phyloP scores from a whole-genome alignment of 805 yeast species.

The Pichia paraexigua region DNA sequence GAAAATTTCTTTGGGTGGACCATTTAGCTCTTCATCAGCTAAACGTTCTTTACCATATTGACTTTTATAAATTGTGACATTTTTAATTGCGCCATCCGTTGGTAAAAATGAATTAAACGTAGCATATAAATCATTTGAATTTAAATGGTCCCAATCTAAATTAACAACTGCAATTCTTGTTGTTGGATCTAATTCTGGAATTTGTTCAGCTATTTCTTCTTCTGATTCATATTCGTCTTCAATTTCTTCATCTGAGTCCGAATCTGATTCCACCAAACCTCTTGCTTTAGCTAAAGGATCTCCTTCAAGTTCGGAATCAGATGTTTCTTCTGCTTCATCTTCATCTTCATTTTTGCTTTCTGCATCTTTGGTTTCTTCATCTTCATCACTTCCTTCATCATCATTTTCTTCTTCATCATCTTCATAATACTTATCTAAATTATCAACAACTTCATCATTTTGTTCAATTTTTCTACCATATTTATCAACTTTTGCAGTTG shows the following conservation, averaged over 20 bases:
- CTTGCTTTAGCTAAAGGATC: slow-evolving; percentile 41
- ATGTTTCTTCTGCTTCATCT: slow-evolving; percentile 10
- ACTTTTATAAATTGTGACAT: slow-evolving; percentile 75
- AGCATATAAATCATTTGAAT: slow-evolving; percentile 80
- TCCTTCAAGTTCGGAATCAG: background rate
- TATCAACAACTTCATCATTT: slow-evolving; percentile 32
- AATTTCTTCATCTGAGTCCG: slow-evolving; percentile 27
- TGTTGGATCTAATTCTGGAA: slow-evolving; percentile 86
- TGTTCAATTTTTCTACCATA: slow-evolving; percentile 72
- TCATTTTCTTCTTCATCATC: slow-evolving; percentile 30
- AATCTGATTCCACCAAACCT: slow-evolving; percentile 38
- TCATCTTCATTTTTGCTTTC: slow-evolving; percentile 25
- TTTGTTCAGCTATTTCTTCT: slow-evolving; percentile 33
- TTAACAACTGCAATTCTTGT: slow-evolving; percentile 83
- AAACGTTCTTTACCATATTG: slow-evolving; percentile 90
- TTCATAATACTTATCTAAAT: slow-evolving; percentile 56
- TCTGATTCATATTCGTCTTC: slow-evolving; percentile 30
- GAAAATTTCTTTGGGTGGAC: slow-evolving; percentile 86
- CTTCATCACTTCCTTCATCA: slow-evolving; percentile 24
- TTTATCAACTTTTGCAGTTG: slow-evolving; percentile 63
- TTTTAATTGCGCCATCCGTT: slow-evolving; percentile 54
- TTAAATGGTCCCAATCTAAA: slow-evolving; percentile 95
- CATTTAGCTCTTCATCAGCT: slow-evolving; percentile 83
- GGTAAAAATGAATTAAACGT: slow-evolving; percentile 84
- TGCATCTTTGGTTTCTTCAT: slow-evolving; percentile 19